Percentiles rank a stretch among this genome's conserved stretches.
These are phyloP conservation scores for Protea cynaroides DNA, from an alignment of 164 flowering plant genomes.

Conservation along the genomic window DNA sequence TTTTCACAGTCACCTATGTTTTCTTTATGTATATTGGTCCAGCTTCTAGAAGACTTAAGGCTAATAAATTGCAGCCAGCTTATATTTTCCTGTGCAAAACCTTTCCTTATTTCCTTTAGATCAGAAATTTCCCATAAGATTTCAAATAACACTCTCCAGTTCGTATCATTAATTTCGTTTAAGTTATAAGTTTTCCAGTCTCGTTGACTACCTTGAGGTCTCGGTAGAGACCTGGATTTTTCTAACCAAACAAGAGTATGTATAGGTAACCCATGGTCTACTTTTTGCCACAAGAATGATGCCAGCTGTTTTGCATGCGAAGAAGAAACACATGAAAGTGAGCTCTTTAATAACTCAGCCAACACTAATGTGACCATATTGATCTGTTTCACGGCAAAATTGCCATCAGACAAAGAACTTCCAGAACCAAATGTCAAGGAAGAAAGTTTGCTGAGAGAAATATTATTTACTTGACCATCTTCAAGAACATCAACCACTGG, in stretches of 20 bases:
- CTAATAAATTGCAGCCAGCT: slow-evolving; percentile 24
- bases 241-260: slow-evolving; percentile 43
- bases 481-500: slow-evolving; percentile 18
- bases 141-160: slow-evolving; percentile 24
- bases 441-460: slow-evolving; percentile 13
- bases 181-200: slow-evolving; percentile 16
- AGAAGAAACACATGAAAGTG: slow-evolving; percentile 38
- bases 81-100: slow-evolving; percentile 36
- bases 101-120: slow-evolving; percentile 33
- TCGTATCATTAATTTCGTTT: slow-evolving; percentile 20
- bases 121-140: slow-evolving; percentile 48
- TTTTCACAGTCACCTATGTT: slow-evolving; percentile 24
- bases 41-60: slow-evolving; percentile 35
- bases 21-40: slow-evolving; percentile 45
- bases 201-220: slow-evolving; percentile 12
- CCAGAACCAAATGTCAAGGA: slow-evolving; percentile 17
- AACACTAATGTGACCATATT: slow-evolving; percentile 23
- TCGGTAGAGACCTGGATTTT: slow-evolving; percentile 23
- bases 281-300: slow-evolving; percentile 38
- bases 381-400: slow-evolving; percentile 15
- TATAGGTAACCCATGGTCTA: slow-evolving; percentile 28
- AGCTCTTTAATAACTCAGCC: slow-evolving; percentile 30
- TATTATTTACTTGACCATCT: slow-evolving; percentile 15
- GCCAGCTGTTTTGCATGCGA: slow-evolving; percentile 49
- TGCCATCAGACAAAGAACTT: slow-evolving; percentile 23